These are phyloP conservation scores for Chaetomiaceae sp. DNA, from an alignment of 2,329 filamentous ascomycete genomes.

Conservation along the genomic window DNA sequence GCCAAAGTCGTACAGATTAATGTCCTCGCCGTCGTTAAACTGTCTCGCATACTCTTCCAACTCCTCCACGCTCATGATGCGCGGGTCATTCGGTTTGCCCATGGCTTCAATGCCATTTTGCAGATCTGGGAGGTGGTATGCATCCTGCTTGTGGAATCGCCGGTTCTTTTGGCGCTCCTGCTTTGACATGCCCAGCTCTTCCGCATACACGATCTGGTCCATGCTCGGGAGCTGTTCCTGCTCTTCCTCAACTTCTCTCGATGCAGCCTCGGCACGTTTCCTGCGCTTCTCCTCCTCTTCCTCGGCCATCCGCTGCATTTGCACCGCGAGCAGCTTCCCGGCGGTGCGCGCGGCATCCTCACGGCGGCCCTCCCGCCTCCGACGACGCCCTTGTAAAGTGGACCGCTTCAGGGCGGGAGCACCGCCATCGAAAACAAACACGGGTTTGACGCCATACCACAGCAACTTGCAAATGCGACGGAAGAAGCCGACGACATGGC, in stretches of 20 bases:
- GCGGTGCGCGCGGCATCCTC: slow-evolving; percentile 93
- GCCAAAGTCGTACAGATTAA: slow-evolving; percentile 90
- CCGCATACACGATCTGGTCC: slow-evolving; percentile 76
- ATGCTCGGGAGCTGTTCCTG: slow-evolving; percentile 65
- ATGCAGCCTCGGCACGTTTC: slow-evolving; percentile 40
- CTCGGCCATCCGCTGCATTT: slow-evolving; percentile 87
- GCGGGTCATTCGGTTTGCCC: slow-evolving; percentile 85
- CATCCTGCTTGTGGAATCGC: slow-evolving; percentile 85
- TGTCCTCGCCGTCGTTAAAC: slow-evolving; percentile 87
- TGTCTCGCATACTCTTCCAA: slow-evolving; percentile 90
- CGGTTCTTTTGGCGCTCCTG: slow-evolving; percentile 70
- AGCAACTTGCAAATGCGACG: slow-evolving; percentile 95
- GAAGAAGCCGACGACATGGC: slow-evolving; percentile 96
- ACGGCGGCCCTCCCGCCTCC: slow-evolving; percentile 76
- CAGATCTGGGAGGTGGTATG: slow-evolving; percentile 89
- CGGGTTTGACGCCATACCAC: slow-evolving; percentile 92
- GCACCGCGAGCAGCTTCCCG: slow-evolving; percentile 83
- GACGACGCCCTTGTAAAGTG: slow-evolving; percentile 76
- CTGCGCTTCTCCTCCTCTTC: slow-evolving; percentile 68
- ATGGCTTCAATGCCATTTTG: slow-evolving; percentile 73
- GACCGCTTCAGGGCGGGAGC: slow-evolving; percentile 87
- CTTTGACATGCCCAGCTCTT: slow-evolving; percentile 78
- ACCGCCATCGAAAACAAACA: slow-evolving; percentile 97
- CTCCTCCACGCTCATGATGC: slow-evolving; percentile 95
- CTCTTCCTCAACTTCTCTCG: slow-evolving; percentile 46